Percentiles rank a stretch among this genome's conserved stretches.
These are phyloP conservation scores for Sclerotinia subarctica DNA, from an alignment of 2,329 filamentous ascomycete genomes.

Conservation along the genomic window DNA sequence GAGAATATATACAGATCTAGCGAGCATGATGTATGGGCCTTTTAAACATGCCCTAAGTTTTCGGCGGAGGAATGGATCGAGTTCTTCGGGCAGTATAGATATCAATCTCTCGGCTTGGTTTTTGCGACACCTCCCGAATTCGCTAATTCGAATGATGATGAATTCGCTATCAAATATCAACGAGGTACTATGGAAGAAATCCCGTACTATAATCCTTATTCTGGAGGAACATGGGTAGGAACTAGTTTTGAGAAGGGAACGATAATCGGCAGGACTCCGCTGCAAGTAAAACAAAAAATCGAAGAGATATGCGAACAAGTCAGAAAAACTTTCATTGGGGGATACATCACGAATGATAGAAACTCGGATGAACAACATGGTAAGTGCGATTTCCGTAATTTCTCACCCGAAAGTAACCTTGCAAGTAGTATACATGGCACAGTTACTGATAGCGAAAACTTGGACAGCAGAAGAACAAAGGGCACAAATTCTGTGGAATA, in stretches of 20 bases:
- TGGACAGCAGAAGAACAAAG: background rate
- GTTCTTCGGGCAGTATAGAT: background rate
- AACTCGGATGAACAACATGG: background rate
- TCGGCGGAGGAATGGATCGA: background rate
- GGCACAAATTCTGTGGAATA: background rate
- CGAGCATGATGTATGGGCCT: background rate
- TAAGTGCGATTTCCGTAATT: background rate
- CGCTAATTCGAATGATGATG: background rate
- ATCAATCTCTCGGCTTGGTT: background rate
- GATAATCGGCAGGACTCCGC: background rate
- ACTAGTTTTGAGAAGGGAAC: background rate
- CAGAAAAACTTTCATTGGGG: background rate
- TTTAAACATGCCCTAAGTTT: background rate
- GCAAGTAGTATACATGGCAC: background rate
- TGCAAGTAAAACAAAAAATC: background rate
- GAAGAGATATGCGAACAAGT: background rate
- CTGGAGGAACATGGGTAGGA: background rate
- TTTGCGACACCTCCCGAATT: background rate
- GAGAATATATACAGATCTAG: background rate
- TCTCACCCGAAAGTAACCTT: background rate
- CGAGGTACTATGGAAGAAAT: background rate
- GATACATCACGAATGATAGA: background rate
- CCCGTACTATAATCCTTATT: background rate
- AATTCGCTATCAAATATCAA: background rate
- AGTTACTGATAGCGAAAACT: background rate